Base-by-base conservation (phyloP, 495 filamentous ascomycete genomes). In the Evernia prunastri region DNA sequence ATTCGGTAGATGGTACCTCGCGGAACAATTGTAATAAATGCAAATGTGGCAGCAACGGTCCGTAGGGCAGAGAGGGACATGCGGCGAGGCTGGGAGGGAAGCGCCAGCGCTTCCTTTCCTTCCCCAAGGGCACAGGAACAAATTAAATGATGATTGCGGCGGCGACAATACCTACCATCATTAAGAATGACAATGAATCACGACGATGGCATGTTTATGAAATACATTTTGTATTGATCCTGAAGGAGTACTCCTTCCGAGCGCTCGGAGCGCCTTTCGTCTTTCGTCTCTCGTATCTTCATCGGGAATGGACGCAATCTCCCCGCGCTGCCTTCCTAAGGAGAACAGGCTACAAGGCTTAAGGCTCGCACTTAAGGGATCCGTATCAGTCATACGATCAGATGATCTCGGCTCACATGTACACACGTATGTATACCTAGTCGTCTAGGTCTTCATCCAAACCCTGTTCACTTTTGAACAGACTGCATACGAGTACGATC, bases 101-200 rank as follows among this genome's bases (percentile, higher is more conserved):
- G 60, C 60, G 40, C 60, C 43, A 25, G 60, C 60, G 60, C 60
- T 63, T 63, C 49, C n/a, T n/a, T n/a, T n/a, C n/a, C n/a, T n/a
- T n/a, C 25, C 31, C 25, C 18, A 27, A 63, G 25, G 60, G 60
- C 60, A 56, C 47, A 31, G 47, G n/a, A n/a, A n/a, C n/a, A n/a
- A 35, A 53, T 15, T 1, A 10, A 15, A 12, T 5, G 25, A 49
- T 27, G 23, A 49, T 49, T 49, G 45, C 45, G 45, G 45, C 45
- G 23, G 45, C 45, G 45, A 49, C 45, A 27, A 49, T 12, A 37
- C 12, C n/a, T n/a, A n/a, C n/a, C 45, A 49, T 12, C 45, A 49
- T 13, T 15, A 6, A 49, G 11, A 13, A 27, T 2, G 15, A 43
- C 40, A 0, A 20, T 20, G 40, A 20, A 17, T 43, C 17, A 2